Percentiles rank a stretch among this genome's conserved stretches.
phyloP scores from a whole-genome alignment of 2,329 filamentous ascomycete genomes.

The Chalara sp. region DNA sequence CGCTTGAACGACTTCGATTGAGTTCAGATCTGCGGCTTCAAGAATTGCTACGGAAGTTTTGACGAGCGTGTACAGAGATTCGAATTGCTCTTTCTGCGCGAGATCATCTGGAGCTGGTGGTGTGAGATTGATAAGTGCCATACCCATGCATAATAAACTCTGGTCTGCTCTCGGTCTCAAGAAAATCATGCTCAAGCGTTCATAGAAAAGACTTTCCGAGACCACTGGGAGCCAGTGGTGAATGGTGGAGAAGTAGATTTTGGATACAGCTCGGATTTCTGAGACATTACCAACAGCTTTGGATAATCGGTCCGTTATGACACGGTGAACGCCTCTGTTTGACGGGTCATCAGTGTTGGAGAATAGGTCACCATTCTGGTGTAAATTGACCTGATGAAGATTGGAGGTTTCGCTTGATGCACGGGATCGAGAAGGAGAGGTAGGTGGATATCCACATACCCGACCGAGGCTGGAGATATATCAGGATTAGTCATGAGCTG shows the following conservation, averaged over 20 bases:
- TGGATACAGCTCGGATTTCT: constrained; percentile 4
- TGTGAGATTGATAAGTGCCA: constrained; percentile 9
- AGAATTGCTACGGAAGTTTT: constrained; percentile 13
- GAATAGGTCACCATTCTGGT: background rate
- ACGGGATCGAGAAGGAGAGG: background rate
- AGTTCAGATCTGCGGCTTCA: constrained; percentile 12
- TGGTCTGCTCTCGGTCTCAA: constrained; percentile 7
- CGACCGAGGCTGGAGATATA: background rate
- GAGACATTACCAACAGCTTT: constrained; percentile 9
- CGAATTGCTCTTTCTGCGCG: background rate
- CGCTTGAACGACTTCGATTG: constrained; percentile 11
- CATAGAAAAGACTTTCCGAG: constrained; percentile 8
- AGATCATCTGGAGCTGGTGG: constrained; percentile 3
- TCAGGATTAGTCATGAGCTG: background rate
- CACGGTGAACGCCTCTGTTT: background rate
- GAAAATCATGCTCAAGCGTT: constrained; percentile 4
- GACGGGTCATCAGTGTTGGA: background rate
- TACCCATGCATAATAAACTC: constrained; percentile 10
- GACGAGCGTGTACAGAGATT: constrained; percentile 7
- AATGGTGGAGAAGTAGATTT: constrained; percentile 10
- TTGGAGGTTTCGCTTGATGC: background rate
- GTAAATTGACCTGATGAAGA: background rate
- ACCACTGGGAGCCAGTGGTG: constrained; percentile 16
- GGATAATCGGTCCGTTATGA: background rate
- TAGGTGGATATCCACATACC: background rate